Evolutionary conservation across 2,329 filamentous ascomycete species (phyloP).

Genomic region (Ophiostoma quercus): DNA sequence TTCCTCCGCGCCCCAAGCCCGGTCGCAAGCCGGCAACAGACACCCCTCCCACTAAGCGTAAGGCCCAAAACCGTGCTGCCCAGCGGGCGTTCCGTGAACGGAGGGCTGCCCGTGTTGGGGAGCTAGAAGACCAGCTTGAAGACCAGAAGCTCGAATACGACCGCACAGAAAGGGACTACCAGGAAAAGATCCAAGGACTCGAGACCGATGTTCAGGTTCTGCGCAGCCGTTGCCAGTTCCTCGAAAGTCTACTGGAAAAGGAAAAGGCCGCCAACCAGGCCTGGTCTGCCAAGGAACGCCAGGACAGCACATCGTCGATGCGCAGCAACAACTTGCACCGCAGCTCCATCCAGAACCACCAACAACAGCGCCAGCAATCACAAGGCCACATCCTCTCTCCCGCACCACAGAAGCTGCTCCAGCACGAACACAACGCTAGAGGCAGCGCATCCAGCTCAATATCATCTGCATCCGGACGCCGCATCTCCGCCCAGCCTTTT

Average conservation of each 20-base stretch:
- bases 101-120: slow-evolving; percentile 76
- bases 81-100: slow-evolving; percentile 87
- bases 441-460: slow-evolving; percentile 31
- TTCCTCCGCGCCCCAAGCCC: slow-evolving; percentile 79
- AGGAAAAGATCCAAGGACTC: slow-evolving; percentile 53
- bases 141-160: slow-evolving; percentile 54
- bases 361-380: slow-evolving; percentile 20
- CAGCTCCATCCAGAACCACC: slow-evolving; percentile 20
- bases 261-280: slow-evolving; percentile 36
- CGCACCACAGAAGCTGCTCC: slow-evolving; percentile 21
- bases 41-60: slow-evolving; percentile 85
- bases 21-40: slow-evolving; percentile 91
- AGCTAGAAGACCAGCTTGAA: slow-evolving; percentile 62
- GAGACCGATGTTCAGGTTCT: slow-evolving; percentile 64
- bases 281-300: slow-evolving; percentile 23
- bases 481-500: slow-evolving; percentile 41
- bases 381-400: slow-evolving; percentile 23
- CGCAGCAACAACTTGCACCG: slow-evolving; percentile 22
- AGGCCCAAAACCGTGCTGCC: slow-evolving; percentile 88
- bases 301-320: slow-evolving; percentile 22
- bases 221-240: slow-evolving; percentile 53
- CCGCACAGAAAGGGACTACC: slow-evolving; percentile 52
- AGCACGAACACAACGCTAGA: slow-evolving; percentile 23
- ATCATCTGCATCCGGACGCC: slow-evolving; percentile 31
- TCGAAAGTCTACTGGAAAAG: slow-evolving; percentile 60